These are phyloP conservation scores for Zygoascus tannicola DNA, from an alignment of 805 yeast genomes.

Conservation along the genomic window DNA sequence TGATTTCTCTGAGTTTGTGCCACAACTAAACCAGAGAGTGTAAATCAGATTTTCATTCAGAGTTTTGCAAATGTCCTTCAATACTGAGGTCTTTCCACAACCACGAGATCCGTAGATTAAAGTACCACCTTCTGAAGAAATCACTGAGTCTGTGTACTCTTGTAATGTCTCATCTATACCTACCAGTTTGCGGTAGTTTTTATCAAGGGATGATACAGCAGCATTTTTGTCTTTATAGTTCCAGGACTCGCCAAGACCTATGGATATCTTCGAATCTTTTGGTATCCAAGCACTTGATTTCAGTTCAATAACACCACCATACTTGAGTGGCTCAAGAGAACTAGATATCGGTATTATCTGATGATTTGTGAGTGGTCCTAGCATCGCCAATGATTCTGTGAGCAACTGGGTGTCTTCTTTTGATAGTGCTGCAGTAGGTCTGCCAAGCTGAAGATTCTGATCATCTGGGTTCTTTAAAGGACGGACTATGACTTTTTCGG, in stretches of 20 bases:
- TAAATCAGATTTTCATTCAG: constrained; percentile 36
- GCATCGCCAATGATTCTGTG: neutral
- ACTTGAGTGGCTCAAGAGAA: neutral
- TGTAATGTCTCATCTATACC: constrained; percentile 46
- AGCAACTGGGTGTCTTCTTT: neutral
- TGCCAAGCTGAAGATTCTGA: neutral
- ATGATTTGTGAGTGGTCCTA: neutral
- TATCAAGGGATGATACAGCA: neutral
- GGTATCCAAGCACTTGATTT: neutral
- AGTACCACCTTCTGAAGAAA: constrained; percentile 43
- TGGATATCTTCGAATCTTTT: neutral
- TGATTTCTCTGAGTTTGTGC: constrained; percentile 44
- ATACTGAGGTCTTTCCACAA: constrained; percentile 63
- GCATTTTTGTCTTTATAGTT: neutral
- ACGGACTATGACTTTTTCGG: constrained; percentile 39
- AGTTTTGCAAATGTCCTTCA: constrained; percentile 34
- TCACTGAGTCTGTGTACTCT: constrained; percentile 33
- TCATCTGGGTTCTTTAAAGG: constrained; percentile 30
- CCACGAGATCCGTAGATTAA: constrained; percentile 70
- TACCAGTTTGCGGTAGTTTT: constrained; percentile 31
- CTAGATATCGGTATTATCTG: neutral
- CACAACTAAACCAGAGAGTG: constrained; percentile 45
- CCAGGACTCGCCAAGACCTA: neutral
- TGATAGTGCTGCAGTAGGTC: neutral
- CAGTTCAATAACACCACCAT: neutral